Conservation (phyloP, 1,284 basidiomycete genomes). For the Puccinia polysora region DNA sequence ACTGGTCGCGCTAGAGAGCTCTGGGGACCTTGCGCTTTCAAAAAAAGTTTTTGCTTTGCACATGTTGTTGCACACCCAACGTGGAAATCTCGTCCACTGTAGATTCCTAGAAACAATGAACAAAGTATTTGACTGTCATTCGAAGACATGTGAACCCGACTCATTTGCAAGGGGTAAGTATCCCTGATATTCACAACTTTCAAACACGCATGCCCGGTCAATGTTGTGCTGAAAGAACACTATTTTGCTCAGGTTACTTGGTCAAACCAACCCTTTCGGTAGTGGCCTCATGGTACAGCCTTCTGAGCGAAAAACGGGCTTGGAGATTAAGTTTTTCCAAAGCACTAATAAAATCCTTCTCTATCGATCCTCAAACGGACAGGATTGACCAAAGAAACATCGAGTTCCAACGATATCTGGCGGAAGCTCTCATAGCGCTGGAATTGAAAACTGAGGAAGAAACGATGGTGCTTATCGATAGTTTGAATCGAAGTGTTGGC, state of each 20-base stretch:
- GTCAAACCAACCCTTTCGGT: slow-evolving; percentile 65
- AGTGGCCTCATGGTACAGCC: slow-evolving; percentile 80
- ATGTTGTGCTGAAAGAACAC: background rate
- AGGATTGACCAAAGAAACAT: slow-evolving; percentile 63
- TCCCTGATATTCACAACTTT: background rate
- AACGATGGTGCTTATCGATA: slow-evolving; percentile 74
- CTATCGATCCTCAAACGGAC: slow-evolving; percentile 58
- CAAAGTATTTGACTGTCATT: slow-evolving; percentile 77
- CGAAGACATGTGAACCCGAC: slow-evolving; percentile 56
- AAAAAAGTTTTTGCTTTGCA: slow-evolving; percentile 76
- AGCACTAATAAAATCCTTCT: slow-evolving; percentile 72
- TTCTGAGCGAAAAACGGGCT: slow-evolving; percentile 81
- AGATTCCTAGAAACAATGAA: slow-evolving; percentile 74
- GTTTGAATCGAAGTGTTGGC: slow-evolving; percentile 73
- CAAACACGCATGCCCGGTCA: background rate
- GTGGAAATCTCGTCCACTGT: slow-evolving; percentile 79
- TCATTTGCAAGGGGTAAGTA: slow-evolving; percentile 55
- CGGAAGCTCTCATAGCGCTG: slow-evolving; percentile 83
- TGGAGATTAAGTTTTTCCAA: slow-evolving; percentile 80
- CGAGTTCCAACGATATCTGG: slow-evolving; percentile 79
- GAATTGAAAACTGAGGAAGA: slow-evolving; percentile 95
- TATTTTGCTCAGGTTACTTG: slow-evolving; percentile 55
- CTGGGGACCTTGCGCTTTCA: slow-evolving; percentile 62
- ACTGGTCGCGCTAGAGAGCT: slow-evolving; percentile 87
- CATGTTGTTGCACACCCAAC: slow-evolving; percentile 75